Evolutionary conservation across 2,329 filamentous ascomycete genomes (phyloP).

Genomic region (Trichoderma sp.): DNA sequence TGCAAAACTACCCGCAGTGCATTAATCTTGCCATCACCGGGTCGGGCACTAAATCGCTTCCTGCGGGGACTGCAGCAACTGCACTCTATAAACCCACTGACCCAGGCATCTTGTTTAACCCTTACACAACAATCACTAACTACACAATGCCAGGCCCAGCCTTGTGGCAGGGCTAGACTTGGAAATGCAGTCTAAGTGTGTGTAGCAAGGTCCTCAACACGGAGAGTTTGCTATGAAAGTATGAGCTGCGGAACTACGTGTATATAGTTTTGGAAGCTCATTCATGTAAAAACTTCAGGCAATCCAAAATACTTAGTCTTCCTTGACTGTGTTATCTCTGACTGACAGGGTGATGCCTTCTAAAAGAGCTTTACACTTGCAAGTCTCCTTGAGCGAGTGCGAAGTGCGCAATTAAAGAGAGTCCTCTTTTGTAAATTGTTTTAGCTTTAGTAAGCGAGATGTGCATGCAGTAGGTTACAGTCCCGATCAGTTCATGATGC

Average conservation of each 20-base stretch:
- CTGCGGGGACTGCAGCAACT: conserved; percentile 42
- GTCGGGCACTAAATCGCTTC: conserved; percentile 40
- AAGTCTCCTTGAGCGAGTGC: no score
- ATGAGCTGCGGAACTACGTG: not conserved
- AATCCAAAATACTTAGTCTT: not conserved
- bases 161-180: conserved; percentile 27
- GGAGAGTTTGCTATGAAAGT: not conserved
- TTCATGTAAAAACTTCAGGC: not conserved
- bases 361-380: no score
- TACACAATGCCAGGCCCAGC: conserved; percentile 44
- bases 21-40: conserved; percentile 54
- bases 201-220: not conserved
- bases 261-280: not conserved
- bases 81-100: conserved; percentile 44
- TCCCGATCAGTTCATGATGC: no score
- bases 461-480: no score
- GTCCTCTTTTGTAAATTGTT: no score
- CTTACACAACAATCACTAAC: conserved; percentile 37
- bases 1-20: conserved; percentile 59
- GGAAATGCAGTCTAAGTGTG: not conserved
- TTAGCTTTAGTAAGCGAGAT: no score
- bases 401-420: no score
- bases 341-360: not conserved
- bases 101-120: conserved; percentile 43
- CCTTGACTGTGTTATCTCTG: not conserved